Evolutionary conservation across 306 rosid species (phyloP), one percentile per base, ranked within the genome.

Genomic region (Echinosophora koreensis): DNA sequence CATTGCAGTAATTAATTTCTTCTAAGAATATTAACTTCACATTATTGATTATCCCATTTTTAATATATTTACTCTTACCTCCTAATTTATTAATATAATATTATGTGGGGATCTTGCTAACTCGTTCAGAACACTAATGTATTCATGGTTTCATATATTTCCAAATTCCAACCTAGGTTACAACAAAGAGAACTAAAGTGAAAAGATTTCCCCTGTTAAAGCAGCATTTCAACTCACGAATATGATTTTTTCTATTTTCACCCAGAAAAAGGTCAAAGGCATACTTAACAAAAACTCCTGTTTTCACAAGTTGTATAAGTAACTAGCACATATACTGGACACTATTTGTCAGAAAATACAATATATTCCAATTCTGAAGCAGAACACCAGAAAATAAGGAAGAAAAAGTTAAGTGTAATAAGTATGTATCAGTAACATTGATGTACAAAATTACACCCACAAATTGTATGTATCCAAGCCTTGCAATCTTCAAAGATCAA

Each of bases 391-490:
- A 39, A 73, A 44, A 4, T 3, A 44, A 41, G 11, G 8, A 44
- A 44, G 50, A 44, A 44, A 10, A 44, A 11, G 14, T 2, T 4
- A 44, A 44, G 16, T 47, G 28, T 61, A 8, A 64, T 59, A 27
- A 10, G 62, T 8, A 69, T n/a, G 59, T 58, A 69, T 52, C 22
- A 41, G 47, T 51, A 61, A 58, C 55, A 76, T 42, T 70, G 86
- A 80, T 84, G 78, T 85, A 86, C 79, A 88, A 79, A 77, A 84
- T 82, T 80, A 80, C 81, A 83, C 3, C 39, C 52, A 22, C 22
- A 22, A 22, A 0, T 22, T 12, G 72, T 22, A 55, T 22, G 66
- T 39, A 22, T 30, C 66, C 66, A 58, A 72, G 71, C 57, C 65
- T 18, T 16, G 60, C 18, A 50, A 34, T 58, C 77, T 32, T 73